Percentiles rank a stretch among this genome's conserved stretches.
These are phyloP conservation scores for Russula olivacea DNA, from an alignment of 768 basidiomycete genomes.

Conservation along the genomic window DNA sequence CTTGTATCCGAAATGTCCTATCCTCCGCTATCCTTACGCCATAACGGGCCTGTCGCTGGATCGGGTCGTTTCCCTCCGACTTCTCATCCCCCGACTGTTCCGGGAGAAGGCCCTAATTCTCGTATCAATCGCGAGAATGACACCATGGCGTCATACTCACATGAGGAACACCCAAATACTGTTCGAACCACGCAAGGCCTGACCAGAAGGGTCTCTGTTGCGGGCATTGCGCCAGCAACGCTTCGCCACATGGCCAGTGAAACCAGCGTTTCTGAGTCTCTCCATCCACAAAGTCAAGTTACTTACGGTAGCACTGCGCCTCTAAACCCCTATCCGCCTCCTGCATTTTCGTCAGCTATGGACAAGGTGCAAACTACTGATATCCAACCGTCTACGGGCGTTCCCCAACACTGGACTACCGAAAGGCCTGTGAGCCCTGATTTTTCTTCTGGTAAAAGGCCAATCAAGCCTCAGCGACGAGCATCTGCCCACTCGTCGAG, in stretches of 20 bases:
- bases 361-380: neutral
- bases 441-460: neutral
- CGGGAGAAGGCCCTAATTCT: neutral
- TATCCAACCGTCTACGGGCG: neutral
- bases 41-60: slow-evolving; percentile 26
- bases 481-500: slow-evolving; percentile 40
- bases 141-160: slow-evolving; percentile 16
- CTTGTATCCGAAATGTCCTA: slow-evolving; percentile 53
- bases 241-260: slow-evolving; percentile 27
- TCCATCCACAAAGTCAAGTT: neutral
- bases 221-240: slow-evolving; percentile 34
- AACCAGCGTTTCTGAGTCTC: neutral
- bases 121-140: slow-evolving; percentile 8
- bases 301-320: slow-evolving; percentile 17
- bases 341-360: slow-evolving; percentile 1
- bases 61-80: slow-evolving; percentile 17
- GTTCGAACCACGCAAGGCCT: slow-evolving; percentile 18
- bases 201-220: slow-evolving; percentile 29
- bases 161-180: neutral
- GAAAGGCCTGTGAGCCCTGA: slow-evolving; percentile 4
- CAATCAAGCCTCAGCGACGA: slow-evolving; percentile 25
- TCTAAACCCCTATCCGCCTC: slow-evolving; percentile 3
- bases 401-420: neutral
- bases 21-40: slow-evolving; percentile 29
- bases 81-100: too few relatives aligned